phyloP scores from a whole-genome alignment of 345 rosid species.

The Stellera chamaejasme region DNA sequence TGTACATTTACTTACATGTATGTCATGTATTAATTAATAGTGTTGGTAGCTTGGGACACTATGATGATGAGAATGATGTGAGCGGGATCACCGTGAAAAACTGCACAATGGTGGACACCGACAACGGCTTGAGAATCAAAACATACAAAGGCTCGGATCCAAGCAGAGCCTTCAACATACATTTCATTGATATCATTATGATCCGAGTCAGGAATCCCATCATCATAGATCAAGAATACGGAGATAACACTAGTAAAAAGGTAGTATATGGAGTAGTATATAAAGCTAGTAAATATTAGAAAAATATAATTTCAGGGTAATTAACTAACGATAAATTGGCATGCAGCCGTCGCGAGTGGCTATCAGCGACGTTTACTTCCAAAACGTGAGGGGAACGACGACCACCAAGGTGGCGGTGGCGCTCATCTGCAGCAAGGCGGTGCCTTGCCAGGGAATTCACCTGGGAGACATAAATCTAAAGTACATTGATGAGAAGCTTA shows the following conservation, averaged over 20 bases:
- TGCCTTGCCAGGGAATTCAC: conserved; percentile 31
- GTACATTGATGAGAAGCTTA: conserved; percentile 11
- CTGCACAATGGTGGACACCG: conserved; percentile 40
- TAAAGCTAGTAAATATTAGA: too few relatives aligned
- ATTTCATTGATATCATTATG: conserved; percentile 41
- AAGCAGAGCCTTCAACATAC: conserved; percentile 30
- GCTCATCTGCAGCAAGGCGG: conserved; percentile 31
- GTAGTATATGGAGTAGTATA: too few relatives aligned
- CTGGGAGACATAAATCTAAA: conserved; percentile 27
- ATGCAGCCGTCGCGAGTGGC: conserved; percentile 46
- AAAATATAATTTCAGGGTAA: too few relatives aligned
- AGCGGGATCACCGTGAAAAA: conserved; percentile 34
- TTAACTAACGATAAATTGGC: too few relatives aligned
- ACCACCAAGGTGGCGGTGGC: conserved; percentile 25
- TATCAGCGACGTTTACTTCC: conserved; percentile 29
- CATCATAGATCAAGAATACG: conserved; percentile 56
- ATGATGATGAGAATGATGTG: conserved; percentile 44
- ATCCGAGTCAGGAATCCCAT: conserved; percentile 53
- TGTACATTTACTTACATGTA: too few relatives aligned
- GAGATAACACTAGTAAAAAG: background rate
- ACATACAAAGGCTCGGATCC: conserved; percentile 45
- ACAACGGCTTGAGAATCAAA: conserved; percentile 72
- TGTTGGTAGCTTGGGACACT: conserved; percentile 69
- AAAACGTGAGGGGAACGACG: conserved; percentile 39
- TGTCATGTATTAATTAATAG: conserved; percentile 14